Conservation (phyloP, 441 rosid genomes). For the Cnidoscolus chayamansa region DNA sequence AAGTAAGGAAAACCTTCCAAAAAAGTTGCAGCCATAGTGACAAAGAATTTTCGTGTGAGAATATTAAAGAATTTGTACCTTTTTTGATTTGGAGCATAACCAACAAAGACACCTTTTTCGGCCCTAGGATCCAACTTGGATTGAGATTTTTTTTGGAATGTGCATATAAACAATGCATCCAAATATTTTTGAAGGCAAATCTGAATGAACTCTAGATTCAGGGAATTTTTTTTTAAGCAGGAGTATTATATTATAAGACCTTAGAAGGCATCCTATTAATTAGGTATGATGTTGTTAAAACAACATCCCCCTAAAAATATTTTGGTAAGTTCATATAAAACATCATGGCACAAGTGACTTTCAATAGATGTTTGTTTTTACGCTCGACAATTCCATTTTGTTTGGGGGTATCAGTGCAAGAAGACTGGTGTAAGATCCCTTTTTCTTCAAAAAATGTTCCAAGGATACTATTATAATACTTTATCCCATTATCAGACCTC, state of each 20-base stretch:
- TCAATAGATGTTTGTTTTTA: slow-evolving; percentile 6
- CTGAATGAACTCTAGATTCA: neutral
- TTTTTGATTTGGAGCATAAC: neutral
- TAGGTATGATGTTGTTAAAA: neutral
- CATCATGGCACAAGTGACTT: neutral
- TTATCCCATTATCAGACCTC: too few species aligned
- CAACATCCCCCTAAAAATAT: neutral
- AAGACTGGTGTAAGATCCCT: neutral
- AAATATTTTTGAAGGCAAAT: neutral
- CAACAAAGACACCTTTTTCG: neutral
- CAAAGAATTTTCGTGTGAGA: neutral
- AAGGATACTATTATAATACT: too few species aligned
- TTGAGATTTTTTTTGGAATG: too few species aligned
- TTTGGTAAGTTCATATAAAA: neutral
- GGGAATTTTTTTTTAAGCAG: neutral
- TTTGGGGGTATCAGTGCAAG: neutral
- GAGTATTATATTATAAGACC: neutral
- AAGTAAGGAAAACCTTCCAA: neutral
- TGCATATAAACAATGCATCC: neutral
- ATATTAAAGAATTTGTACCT: neutral
- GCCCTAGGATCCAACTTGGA: neutral
- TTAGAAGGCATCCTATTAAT: slow-evolving; percentile 1
- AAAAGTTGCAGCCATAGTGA: neutral
- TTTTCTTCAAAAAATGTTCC: neutral
- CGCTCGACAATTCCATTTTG: neutral